These are phyloP conservation scores for Pezicula carpinea DNA, from an alignment of 2,329 filamentous ascomycete genomes.

Conservation along the genomic window DNA sequence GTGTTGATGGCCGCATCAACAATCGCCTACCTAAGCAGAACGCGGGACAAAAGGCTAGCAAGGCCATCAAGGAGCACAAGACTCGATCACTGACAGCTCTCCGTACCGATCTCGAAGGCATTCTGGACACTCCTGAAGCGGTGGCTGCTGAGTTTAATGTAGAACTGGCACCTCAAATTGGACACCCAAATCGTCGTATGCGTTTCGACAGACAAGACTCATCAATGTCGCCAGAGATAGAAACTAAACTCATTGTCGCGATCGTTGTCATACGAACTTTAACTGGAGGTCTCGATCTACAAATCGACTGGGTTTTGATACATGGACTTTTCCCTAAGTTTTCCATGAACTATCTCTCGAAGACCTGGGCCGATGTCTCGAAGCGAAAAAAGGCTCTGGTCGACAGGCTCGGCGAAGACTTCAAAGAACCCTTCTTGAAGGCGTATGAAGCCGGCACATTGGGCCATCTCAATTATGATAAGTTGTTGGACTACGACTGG, in stretches of 20 bases:
- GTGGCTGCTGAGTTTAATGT: constrained; percentile 15
- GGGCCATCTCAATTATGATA: constrained; percentile 57
- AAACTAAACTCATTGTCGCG: constrained; percentile 48
- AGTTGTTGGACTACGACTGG: constrained; percentile 66
- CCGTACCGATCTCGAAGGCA: constrained; percentile 20
- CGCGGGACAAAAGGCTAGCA: background rate
- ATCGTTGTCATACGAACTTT: constrained; percentile 54
- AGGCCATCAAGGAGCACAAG: constrained; percentile 8
- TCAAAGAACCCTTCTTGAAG: constrained; percentile 59
- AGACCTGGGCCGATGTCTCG: constrained; percentile 49
- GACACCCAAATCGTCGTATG: background rate
- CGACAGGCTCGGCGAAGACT: constrained; percentile 53
- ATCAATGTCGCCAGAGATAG: constrained; percentile 35
- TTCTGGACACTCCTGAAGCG: constrained; percentile 13
- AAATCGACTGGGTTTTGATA: constrained; percentile 57
- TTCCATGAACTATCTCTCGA: constrained; percentile 45
- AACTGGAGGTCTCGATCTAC: constrained; percentile 54
- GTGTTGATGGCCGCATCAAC: background rate
- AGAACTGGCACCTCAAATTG: constrained; percentile 10
- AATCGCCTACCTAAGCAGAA: background rate
- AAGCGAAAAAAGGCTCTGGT: constrained; percentile 49
- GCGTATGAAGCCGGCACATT: constrained; percentile 62
- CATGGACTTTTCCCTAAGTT: constrained; percentile 50
- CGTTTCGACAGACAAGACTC: constrained; percentile 20
- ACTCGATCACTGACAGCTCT: constrained; percentile 18